phyloP scores from a whole-genome alignment of 2,329 filamentous ascomycete species.

The Harringtonia aguacate region DNA sequence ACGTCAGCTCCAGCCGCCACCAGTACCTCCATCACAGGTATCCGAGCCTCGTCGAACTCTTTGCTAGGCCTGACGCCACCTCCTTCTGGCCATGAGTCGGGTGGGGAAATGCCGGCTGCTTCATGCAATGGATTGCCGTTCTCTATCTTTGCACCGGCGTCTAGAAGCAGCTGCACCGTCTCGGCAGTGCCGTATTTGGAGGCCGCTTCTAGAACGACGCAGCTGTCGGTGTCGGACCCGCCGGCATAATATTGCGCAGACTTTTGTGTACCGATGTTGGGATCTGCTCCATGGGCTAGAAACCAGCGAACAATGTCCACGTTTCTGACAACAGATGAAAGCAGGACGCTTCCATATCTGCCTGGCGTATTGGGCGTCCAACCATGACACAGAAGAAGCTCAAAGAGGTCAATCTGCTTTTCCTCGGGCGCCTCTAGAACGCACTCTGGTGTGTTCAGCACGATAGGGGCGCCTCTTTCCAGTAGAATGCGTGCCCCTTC shows the following conservation, averaged over 20 bases:
- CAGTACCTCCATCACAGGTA: background rate
- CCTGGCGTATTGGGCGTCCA: background rate
- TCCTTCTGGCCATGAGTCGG: too few relatives aligned
- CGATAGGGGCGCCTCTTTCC: background rate
- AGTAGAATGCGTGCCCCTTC: background rate
- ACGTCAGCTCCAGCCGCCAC: background rate
- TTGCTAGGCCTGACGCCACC: background rate
- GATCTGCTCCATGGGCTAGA: constrained; percentile 1
- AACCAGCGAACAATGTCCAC: background rate
- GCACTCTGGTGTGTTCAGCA: background rate
- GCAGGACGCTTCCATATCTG: background rate
- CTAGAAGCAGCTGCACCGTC: background rate
- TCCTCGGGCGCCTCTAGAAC: background rate
- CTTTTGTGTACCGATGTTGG: background rate
- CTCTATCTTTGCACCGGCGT: background rate
- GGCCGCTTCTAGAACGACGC: background rate
- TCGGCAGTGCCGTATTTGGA: background rate
- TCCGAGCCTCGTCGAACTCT: background rate
- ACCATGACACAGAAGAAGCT: background rate
- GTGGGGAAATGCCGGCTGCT: background rate
- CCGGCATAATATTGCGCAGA: background rate
- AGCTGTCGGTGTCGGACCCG: background rate
- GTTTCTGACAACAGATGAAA: background rate
- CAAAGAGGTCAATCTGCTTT: background rate
- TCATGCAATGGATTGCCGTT: background rate